Evolutionary conservation across 768 basidiomycete genomes (phyloP), one percentile per base, ranked within the genome.

Genomic region (Vishniacozyma victoriae): DNA sequence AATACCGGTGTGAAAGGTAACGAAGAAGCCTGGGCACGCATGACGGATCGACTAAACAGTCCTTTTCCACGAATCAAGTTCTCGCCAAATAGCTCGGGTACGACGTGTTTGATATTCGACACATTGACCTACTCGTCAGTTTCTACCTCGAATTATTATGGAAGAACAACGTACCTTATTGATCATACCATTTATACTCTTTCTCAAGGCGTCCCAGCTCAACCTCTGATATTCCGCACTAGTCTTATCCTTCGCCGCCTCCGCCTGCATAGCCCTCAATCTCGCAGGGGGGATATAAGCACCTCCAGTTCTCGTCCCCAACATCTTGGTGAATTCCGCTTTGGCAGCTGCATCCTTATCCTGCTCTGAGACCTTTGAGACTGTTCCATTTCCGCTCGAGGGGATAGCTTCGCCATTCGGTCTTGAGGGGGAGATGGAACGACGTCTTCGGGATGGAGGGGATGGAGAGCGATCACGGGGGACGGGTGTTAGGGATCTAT

Each of bases 131-230:
- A n/a, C n/a, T n/a, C n/a, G n/a, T n/a, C n/a, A n/a, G n/a, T n/a
- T n/a, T n/a, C n/a, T n/a, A 47, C 19, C 15, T 26, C 27, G 35
- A 44, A 14, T 2, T 20, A 18, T n/a, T 4, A n/a, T 25, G 16
- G n/a, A n/a, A n/a, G n/a, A n/a, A n/a, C 14, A 16, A 61, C 67
- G 14, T 25, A 71, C 72, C 78, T 95, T 86, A 78, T 99, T 99
- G 78, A 97, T 93, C 60, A 97, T 85, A 89, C 95, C 95, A 23
- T 95, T 97, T 64, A 99, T 86, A 42, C 85, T 87, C 74, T 99
- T 99, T 68, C 92, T 83, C 51, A 99, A 75, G 1, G 95, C 95
- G 66, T 99, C 95, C 95, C 95, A 99, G 9, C 89, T 87, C 50
- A 99, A 74, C 9, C 95, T 80, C 73, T 99, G 95, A 73, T 86